Evolutionary conservation across 2,329 filamentous ascomycete species (phyloP).

Genomic region (Aspergillus brunneoviolaceus): DNA sequence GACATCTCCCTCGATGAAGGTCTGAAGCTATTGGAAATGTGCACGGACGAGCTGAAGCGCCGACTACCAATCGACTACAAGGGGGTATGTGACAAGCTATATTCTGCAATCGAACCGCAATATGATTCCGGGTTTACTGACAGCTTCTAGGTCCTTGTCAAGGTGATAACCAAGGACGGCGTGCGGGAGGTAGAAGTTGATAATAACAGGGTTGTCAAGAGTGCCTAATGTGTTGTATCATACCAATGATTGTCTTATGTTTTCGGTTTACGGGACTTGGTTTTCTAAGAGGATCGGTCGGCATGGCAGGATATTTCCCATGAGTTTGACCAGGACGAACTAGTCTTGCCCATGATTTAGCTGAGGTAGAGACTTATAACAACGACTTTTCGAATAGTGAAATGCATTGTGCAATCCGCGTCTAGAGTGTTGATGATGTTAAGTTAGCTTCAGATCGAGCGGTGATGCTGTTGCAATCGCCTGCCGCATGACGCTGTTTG

Average conservation of each 20-base stretch:
- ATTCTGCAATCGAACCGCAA: background rate
- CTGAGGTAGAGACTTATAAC: constrained; percentile 18
- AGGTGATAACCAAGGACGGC: constrained; percentile 92
- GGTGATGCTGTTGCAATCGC: constrained; percentile 2
- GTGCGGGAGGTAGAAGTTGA: constrained; percentile 82
- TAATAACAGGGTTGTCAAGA: constrained; percentile 64
- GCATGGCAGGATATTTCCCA: constrained; percentile 22
- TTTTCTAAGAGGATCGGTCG: constrained; percentile 24
- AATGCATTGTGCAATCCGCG: background rate
- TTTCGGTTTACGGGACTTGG: constrained; percentile 29
- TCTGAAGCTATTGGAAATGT: constrained; percentile 89
- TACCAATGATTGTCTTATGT: constrained; percentile 30
- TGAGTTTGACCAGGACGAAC: constrained; percentile 16
- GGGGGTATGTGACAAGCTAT: constrained; percentile 60
- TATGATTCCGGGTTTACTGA: constrained; percentile 13
- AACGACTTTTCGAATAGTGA: constrained; percentile 10
- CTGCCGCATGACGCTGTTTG: constrained; percentile 24
- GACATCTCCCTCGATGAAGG: constrained; percentile 87
- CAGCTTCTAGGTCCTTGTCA: constrained; percentile 60
- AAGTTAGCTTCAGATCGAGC: background rate
- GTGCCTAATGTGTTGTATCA: constrained; percentile 45
- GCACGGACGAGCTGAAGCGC: constrained; percentile 94
- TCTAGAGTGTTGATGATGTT: background rate
- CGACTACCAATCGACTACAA: constrained; percentile 98
- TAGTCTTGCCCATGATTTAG: constrained; percentile 14